Evolutionary conservation across 2,329 filamentous ascomycete species (phyloP).

Genomic region (Aspergillus tanneri): DNA sequence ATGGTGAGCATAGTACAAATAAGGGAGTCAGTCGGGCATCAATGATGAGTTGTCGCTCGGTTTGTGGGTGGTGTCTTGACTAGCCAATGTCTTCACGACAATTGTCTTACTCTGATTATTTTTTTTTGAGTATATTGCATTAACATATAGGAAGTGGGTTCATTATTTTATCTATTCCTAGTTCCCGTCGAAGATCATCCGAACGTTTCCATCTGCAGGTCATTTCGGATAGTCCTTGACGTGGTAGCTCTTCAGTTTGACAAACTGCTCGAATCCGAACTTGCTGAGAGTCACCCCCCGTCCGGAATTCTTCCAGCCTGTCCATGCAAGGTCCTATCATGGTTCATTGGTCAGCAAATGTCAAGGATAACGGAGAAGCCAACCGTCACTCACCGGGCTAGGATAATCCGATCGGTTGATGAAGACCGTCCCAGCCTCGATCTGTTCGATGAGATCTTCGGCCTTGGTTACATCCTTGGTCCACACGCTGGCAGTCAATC

Average conservation of each 20-base stretch:
- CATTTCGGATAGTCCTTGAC: slow-evolving; percentile 74
- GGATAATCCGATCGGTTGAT: slow-evolving; percentile 93
- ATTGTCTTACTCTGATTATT: too few relatives aligned
- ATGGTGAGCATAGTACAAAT: too few relatives aligned
- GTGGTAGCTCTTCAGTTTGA: slow-evolving; percentile 95
- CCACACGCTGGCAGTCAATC: slow-evolving; percentile 95
- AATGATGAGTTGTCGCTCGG: too few relatives aligned
- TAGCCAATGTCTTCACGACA: too few relatives aligned
- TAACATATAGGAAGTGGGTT: too few relatives aligned
- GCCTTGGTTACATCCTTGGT: slow-evolving; percentile 79
- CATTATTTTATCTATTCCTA: neutral
- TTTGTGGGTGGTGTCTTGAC: too few relatives aligned
- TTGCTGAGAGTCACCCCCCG: slow-evolving; percentile 85
- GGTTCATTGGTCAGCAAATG: neutral
- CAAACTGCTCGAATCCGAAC: slow-evolving; percentile 93
- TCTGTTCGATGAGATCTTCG: slow-evolving; percentile 71
- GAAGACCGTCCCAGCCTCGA: slow-evolving; percentile 94
- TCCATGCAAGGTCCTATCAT: slow-evolving; percentile 83
- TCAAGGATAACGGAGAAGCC: neutral
- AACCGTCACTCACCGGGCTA: slow-evolving; percentile 67
- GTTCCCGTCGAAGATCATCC: neutral
- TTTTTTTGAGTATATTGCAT: too few relatives aligned
- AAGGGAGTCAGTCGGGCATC: too few relatives aligned
- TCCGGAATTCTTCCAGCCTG: slow-evolving; percentile 95
- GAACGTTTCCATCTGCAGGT: too few relatives aligned